Evolutionary conservation across 257 asterid species (phyloP), one percentile per base, ranked within the genome.

Genomic region (Jacaranda copaia): DNA sequence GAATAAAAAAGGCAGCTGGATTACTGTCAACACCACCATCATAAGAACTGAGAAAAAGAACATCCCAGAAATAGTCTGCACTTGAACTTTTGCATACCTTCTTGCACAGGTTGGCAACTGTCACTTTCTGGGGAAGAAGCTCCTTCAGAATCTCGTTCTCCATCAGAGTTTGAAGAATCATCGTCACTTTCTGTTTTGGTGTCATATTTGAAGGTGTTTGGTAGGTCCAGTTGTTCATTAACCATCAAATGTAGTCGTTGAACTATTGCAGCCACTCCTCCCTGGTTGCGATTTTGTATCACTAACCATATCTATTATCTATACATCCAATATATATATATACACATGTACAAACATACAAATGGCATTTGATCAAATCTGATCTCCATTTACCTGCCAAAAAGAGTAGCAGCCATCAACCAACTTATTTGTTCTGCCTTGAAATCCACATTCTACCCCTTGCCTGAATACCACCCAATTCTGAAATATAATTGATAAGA

Each of bases 381-480:
- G 20, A 58, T 69, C 59, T 66, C 39, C 68, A 60, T 48, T 85
- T 74, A 90, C 99, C 98, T 96, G 99, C 99, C 99, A 96, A 84
- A 93, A 96, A 45, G 99, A 96, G 85, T 96, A 96, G 90, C 99
- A 96, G 60, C 98, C 99, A 65, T 96, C 99, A 38, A 96, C 99
- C 87, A 96, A 79, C 83, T 96, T 96, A 82, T 96, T 96, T 80
- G 98, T 90, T 86, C 99, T 90, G 58, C 99, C 99, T 85, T 96
- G 99, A 85, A 96, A 93, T 75, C 99, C 99, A 75, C 93, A 93
- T 83, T 96, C 99, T 72, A 89, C 75, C 55, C 99, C 99, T 91
- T 96, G 99, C 86, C 92, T 90, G 79, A 90, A 93, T 58, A 87
- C 97, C 84, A 96, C 81, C 98, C 99, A 96, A 72, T 96, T 89